Conservation (phyloP, 2,329 filamentous ascomycete species). For the Triangularia setosa region DNA sequence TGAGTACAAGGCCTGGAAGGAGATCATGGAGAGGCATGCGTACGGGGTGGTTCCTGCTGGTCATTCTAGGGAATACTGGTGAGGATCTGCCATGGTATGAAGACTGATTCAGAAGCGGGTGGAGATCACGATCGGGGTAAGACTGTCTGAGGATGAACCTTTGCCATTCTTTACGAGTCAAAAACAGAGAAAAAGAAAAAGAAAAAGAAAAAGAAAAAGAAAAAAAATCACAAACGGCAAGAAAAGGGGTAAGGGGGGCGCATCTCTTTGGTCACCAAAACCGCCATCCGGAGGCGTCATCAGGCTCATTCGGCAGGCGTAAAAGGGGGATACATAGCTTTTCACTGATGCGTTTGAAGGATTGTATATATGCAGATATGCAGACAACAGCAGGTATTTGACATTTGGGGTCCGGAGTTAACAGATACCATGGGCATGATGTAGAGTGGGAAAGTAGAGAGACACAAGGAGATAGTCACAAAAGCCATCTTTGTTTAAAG, state of each 20-base stretch:
- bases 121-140: background rate
- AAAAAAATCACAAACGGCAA: background rate
- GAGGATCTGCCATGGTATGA: background rate
- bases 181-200: background rate
- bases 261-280: background rate
- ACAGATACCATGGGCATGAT: background rate
- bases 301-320: background rate
- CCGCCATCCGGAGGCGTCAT: background rate
- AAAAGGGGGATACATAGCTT: background rate
- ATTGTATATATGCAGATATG: background rate
- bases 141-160: background rate
- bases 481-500: too few species aligned
- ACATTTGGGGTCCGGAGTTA: background rate
- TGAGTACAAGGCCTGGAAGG: background rate
- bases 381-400: background rate
- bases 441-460: too few species aligned
- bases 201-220: background rate
- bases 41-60: background rate
- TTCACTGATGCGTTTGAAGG: background rate
- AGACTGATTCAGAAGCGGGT: background rate
- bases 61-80: background rate
- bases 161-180: too few species aligned
- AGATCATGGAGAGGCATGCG: background rate
- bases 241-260: too few species aligned
- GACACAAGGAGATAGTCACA: too few species aligned